These are phyloP conservation scores for Pseudogymnoascus sp. DNA, from an alignment of 2,329 filamentous ascomycete genomes.

Conservation along the genomic window DNA sequence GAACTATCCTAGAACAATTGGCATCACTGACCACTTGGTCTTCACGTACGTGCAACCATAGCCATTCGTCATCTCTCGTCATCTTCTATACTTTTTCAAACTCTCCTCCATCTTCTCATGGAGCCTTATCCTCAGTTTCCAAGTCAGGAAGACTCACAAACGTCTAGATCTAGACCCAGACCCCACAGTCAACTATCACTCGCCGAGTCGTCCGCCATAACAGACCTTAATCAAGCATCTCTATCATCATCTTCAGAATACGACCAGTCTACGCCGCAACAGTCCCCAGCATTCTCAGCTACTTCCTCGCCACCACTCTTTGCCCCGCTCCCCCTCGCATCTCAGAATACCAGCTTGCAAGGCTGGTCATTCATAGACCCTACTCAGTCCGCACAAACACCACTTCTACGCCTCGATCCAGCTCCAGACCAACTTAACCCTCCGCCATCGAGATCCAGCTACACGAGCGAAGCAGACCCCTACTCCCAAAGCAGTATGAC, in stretches of 20 bases:
- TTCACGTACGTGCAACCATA: constrained; percentile 9
- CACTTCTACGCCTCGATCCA: not conserved
- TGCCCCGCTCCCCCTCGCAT: not conserved
- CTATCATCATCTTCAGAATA: constrained; percentile 2
- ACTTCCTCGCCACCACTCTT: not conserved
- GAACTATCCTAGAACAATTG: not conserved
- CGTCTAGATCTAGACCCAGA: constrained; percentile 9
- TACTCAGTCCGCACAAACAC: not conserved
- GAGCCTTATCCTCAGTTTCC: constrained; percentile 1
- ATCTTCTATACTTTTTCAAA: constrained; percentile 3
- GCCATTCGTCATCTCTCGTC: constrained; percentile 5
- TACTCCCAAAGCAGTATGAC: constrained; percentile 4
- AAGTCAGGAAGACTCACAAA: constrained; percentile 9
- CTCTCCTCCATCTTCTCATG: not conserved
- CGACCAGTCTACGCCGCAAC: not conserved
- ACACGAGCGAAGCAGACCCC: not conserved
- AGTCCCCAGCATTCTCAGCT: not conserved
- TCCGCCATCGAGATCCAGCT: not conserved
- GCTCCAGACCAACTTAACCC: not conserved
- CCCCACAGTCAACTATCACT: not conserved
- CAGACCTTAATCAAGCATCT: not conserved
- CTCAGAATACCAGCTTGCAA: not conserved
- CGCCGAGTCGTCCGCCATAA: not conserved
- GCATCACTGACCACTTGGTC: not conserved
- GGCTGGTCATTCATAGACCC: constrained; percentile 3